These are phyloP conservation scores for Monilinia fructicola DNA, from an alignment of 2,329 filamentous ascomycete species.

Conservation along the genomic window DNA sequence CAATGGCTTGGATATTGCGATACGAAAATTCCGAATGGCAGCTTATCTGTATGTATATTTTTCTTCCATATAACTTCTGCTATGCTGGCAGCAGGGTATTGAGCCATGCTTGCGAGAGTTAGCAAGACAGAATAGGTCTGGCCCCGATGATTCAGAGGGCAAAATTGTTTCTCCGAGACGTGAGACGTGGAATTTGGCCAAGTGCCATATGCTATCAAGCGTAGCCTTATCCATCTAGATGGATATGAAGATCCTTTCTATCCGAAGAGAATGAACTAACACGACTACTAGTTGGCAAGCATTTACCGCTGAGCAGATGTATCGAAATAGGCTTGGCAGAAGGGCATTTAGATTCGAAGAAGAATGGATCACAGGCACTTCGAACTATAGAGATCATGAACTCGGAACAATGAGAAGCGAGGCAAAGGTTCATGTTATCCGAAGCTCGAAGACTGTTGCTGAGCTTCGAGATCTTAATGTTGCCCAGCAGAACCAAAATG, in stretches of 20 bases:
- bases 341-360: slow-evolving; percentile 90
- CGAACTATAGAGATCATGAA: slow-evolving; percentile 72
- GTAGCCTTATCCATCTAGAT: not conserved
- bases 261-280: slow-evolving; percentile 1
- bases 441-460: slow-evolving; percentile 76
- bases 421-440: slow-evolving; percentile 83
- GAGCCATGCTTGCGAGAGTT: not conserved
- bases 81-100: not conserved
- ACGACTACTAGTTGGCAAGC: slow-evolving; percentile 68
- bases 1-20: slow-evolving; percentile 75
- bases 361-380: slow-evolving; percentile 84
- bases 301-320: slow-evolving; percentile 96
- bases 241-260: not conserved
- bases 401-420: slow-evolving; percentile 79
- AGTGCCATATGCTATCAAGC: not conserved
- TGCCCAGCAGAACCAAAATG: slow-evolving; percentile 73
- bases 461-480: slow-evolving; percentile 77
- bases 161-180: not conserved
- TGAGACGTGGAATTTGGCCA: not conserved
- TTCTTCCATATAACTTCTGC: not conserved
- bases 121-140: not conserved
- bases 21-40: slow-evolving; percentile 90
- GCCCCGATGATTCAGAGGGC: not conserved
- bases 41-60: slow-evolving; percentile 63
- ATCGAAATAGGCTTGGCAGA: slow-evolving; percentile 79